phyloP scores from a whole-genome alignment of 2,329 filamentous ascomycete species.

The Ceratocystis huliohia region DNA sequence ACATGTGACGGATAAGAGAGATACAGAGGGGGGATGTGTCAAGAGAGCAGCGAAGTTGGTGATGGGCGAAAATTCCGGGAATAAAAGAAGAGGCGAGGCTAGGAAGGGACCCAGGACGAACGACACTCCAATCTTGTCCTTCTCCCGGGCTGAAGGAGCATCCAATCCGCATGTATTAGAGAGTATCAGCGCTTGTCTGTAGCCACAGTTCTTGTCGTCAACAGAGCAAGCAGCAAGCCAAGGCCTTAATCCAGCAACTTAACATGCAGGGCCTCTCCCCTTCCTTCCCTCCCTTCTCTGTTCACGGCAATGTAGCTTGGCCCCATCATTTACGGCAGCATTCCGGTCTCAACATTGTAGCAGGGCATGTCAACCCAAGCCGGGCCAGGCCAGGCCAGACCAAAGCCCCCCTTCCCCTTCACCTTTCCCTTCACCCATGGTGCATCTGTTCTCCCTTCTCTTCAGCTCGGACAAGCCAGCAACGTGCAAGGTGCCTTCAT shows the following conservation, averaged over 20 bases:
- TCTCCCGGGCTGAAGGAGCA: not conserved
- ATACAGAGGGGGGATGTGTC: not conserved
- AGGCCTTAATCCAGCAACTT: not conserved
- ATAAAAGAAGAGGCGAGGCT: not conserved
- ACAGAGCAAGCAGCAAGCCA: not conserved
- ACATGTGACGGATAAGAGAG: not conserved
- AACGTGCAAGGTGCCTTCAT: too few relatives aligned
- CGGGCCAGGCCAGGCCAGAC: not conserved
- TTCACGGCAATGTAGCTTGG: not conserved
- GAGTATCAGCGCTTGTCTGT: not conserved
- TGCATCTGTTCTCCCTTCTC: too few relatives aligned
- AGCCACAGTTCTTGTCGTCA: too few relatives aligned
- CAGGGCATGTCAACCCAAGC: not conserved
- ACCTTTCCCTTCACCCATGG: not conserved
- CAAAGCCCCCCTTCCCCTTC: not conserved
- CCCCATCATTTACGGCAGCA: not conserved
- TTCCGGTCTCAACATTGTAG: not conserved
- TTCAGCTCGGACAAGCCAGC: too few relatives aligned
- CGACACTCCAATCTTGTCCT: not conserved
- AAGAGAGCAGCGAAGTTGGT: not conserved
- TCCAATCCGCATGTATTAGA: not conserved
- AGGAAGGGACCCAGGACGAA: not conserved
- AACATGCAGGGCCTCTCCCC: not conserved
- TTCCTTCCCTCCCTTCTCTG: not conserved
- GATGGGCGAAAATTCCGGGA: not conserved